Percentiles rank a stretch among this genome's conserved stretches.
Evolutionary conservation across 805 yeast genomes (phyloP).

Genomic region (Yamadazyma sp.): DNA sequence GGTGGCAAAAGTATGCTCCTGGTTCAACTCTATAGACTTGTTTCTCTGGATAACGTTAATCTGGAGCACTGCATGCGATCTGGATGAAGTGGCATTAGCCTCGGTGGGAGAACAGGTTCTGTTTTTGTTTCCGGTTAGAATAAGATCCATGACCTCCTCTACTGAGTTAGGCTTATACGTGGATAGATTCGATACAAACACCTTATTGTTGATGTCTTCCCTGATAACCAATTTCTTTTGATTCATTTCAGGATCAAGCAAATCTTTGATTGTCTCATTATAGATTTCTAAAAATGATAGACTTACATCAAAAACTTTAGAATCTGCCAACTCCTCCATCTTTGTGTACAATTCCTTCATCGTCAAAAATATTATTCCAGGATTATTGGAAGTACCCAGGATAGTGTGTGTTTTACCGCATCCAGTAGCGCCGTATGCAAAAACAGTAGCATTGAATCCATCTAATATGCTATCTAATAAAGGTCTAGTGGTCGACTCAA

Average conservation of each 20-base stretch:
- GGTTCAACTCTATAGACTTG: constrained; percentile 60
- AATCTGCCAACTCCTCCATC: constrained; percentile 57
- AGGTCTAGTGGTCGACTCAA: constrained; percentile 63
- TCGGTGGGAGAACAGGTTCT: constrained; percentile 86
- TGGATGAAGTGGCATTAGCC: constrained; percentile 85
- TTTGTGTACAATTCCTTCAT: constrained; percentile 69
- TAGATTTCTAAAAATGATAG: constrained; percentile 84
- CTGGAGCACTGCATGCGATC: constrained; percentile 93
- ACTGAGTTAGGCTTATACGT: constrained; percentile 60
- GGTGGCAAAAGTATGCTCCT: constrained; percentile 74
- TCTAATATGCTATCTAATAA: constrained; percentile 72
- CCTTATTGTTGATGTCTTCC: constrained; percentile 66
- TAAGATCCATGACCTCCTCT: constrained; percentile 76
- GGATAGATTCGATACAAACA: constrained; percentile 70
- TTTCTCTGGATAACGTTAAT: constrained; percentile 64
- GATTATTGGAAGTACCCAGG: constrained; percentile 67
- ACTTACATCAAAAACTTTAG: constrained; percentile 57
- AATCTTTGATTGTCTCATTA: constrained; percentile 84
- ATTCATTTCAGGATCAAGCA: constrained; percentile 57
- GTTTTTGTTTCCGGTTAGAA: constrained; percentile 67
- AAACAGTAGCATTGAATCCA: constrained; percentile 87
- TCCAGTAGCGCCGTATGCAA: constrained; percentile 97
- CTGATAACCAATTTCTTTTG: constrained; percentile 55
- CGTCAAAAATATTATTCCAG: constrained; percentile 79
- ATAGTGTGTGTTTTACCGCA: constrained; percentile 97